These are phyloP conservation scores for Penicillium goetzii DNA, from an alignment of 495 filamentous ascomycete species.

Conservation along the genomic window DNA sequence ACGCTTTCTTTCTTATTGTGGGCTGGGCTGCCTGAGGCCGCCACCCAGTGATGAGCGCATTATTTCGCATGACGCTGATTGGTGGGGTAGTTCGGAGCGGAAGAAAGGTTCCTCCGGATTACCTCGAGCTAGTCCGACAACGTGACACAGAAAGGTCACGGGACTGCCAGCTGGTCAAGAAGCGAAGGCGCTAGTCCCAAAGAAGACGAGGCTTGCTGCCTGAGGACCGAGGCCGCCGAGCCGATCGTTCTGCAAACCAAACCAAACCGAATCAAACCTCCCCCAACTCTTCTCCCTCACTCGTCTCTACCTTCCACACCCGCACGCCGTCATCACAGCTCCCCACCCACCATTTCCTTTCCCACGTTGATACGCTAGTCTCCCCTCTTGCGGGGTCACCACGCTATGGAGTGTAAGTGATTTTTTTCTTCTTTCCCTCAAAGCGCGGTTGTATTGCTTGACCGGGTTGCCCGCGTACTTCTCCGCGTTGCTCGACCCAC, in stretches of 20 bases:
- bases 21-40: slow-evolving; percentile 38
- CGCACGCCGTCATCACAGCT: slow-evolving; percentile 22
- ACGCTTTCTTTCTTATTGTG: slow-evolving; percentile 33
- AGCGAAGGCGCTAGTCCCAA: slow-evolving; percentile 37
- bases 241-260: slow-evolving; percentile 36
- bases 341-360: slow-evolving; percentile 36
- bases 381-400: slow-evolving; percentile 52
- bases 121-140: background rate
- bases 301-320: slow-evolving; percentile 27
- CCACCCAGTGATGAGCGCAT: slow-evolving; percentile 24
- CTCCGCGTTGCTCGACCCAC: slow-evolving; percentile 54
- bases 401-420: slow-evolving; percentile 56
- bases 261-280: slow-evolving; percentile 32
- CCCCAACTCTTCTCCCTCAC: slow-evolving; percentile 35
- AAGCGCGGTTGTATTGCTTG: slow-evolving; percentile 35
- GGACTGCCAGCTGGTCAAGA: slow-evolving; percentile 25
- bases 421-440: slow-evolving; percentile 33
- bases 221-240: slow-evolving; percentile 35
- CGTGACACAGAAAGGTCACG: slow-evolving; percentile 15
- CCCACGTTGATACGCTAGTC: slow-evolving; percentile 33
- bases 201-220: slow-evolving; percentile 27
- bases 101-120: slow-evolving; percentile 1
- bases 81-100: slow-evolving; percentile 6
- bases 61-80: slow-evolving; percentile 37
- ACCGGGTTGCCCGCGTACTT: slow-evolving; percentile 48